A percentile compares a stretch with the other conserved stretches of the same genome.
Evolutionary conservation across 768 basidiomycete species (phyloP).

Genomic region (Leccinum aurantiacum): DNA sequence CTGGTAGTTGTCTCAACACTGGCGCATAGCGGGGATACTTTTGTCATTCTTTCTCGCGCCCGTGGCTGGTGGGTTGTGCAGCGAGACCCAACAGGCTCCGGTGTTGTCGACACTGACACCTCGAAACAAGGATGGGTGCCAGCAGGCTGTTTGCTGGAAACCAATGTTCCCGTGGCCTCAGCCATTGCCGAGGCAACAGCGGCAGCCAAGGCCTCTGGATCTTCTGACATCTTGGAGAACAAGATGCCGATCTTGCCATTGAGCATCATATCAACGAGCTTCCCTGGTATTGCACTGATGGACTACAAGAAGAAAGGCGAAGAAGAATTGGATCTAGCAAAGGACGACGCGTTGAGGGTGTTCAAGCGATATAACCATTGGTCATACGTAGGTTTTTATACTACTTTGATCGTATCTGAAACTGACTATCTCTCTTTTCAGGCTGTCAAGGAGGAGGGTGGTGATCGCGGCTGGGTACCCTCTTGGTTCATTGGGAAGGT

Average conservation of each 20-base stretch:
- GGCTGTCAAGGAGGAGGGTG: conserved; percentile 92
- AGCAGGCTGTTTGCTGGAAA: conserved; percentile 94
- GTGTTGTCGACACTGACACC: conserved; percentile 72
- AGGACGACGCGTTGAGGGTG: conserved; percentile 86
- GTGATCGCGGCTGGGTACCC: conserved; percentile 96
- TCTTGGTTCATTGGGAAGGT: conserved; percentile 97
- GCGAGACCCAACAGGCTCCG: conserved; percentile 83
- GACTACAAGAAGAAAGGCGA: conserved; percentile 93
- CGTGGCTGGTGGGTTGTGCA: conserved; percentile 99
- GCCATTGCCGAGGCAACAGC: conserved; percentile 83
- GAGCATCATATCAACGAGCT: conserved; percentile 95
- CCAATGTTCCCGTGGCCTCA: conserved; percentile 84
- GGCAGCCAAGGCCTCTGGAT: conserved; percentile 48
- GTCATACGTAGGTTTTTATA: conserved; percentile 68
- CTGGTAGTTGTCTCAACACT: conserved; percentile 6
- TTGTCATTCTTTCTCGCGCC: conserved; percentile 89
- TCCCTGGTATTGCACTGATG: conserved; percentile 95
- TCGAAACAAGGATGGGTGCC: conserved; percentile 96
- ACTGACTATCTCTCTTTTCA: conserved; percentile 32
- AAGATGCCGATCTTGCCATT: conserved; percentile 85
- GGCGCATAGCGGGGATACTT: conserved; percentile 76
- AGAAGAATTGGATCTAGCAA: conserved; percentile 85
- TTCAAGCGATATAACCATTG: conserved; percentile 99
- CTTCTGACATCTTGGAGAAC: conserved; percentile 38
- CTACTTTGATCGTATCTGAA: neutral